Base-by-base conservation (phyloP, 2,329 filamentous ascomycete genomes). In the Grosmannia clavigera region DNA sequence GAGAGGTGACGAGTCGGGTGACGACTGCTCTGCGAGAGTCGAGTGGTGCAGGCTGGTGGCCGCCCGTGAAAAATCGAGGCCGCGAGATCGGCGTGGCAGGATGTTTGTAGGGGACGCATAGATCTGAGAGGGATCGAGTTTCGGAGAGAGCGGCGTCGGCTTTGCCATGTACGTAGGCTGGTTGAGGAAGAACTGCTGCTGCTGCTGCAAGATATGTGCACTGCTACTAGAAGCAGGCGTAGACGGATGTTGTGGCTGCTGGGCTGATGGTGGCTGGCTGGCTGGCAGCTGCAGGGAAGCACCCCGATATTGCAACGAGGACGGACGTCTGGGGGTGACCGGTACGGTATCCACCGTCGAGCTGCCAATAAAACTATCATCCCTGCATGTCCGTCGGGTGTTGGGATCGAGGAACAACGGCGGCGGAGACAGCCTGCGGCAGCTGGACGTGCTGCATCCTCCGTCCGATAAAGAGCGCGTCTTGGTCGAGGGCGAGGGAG, bases 31-130 rank as follows among this genome's bases (percentile, higher is more conserved):
- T 60, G 92, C 92, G 10, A 97, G 81, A 0, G 89, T 97, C 19
- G 92, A 96, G 72, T 97, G 94, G 73, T 97, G 94, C 27, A 99
- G 79, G 70, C 92, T 95, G 12, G 92, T 96, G 63, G 90, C 94
- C 12, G 92, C 92, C 66, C 92, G 83, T 50, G 92, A 92, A 72
- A 96, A 97, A 74, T 97, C 92, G 62, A 96, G 78, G 52, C 92
- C 92, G 60, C 92, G 84, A 35, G 92, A 96, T 63, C 92, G 86
- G 64, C 92, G 84, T 22, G 92, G 92, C 9, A 97, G 80, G 55
- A 95, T 88, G 59, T 92, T 95, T 31, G 88, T 87, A 2, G 92
- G 91, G 1, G 90, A 92, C 51, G 88, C 87, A 75, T 95, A 96
- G 55, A 86, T 90, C 65, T 91, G 88, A 25, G 87, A 86, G 60